Evolutionary conservation across 148 eudicot genomes (phyloP).

Genomic region (Vaccinium macrocarpon): DNA sequence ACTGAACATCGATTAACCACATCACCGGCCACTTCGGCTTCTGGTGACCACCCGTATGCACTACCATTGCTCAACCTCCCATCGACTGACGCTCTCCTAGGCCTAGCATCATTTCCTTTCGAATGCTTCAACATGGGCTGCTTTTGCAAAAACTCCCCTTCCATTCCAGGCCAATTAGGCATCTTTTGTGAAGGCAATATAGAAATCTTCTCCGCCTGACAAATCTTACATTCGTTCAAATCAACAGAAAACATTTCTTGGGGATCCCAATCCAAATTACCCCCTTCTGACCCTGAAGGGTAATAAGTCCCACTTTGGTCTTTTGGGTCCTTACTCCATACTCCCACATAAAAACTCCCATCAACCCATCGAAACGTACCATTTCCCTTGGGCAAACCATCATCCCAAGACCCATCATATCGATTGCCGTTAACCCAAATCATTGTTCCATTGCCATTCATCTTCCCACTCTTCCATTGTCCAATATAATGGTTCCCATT

Average conservation of each 20-base stretch:
- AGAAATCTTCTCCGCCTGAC: conserved; percentile 53
- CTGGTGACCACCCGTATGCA: conserved; percentile 19
- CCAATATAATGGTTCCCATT: conserved; percentile 67
- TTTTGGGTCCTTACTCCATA: conserved; percentile 62
- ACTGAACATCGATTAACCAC: conserved; percentile 27
- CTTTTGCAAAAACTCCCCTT: conserved; percentile 34
- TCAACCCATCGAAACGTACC: conserved; percentile 63
- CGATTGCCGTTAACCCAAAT: conserved; percentile 65
- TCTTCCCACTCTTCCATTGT: conserved; percentile 69
- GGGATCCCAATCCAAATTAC: conserved; percentile 57
- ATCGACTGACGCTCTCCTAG: conserved; percentile 72
- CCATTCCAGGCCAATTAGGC: conserved; percentile 50
- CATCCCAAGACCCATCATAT: conserved; percentile 78
- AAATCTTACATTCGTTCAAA: conserved; percentile 43
- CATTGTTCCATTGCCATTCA: conserved; percentile 64
- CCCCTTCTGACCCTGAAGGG: conserved; percentile 38
- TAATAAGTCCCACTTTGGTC: conserved; percentile 54
- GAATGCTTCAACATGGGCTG: conserved; percentile 56
- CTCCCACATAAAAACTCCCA: conserved; percentile 68
- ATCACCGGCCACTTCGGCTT: conserved; percentile 36
- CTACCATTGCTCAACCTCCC: conserved; percentile 46
- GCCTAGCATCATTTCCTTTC: conserved; percentile 46
- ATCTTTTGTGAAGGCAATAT: conserved; percentile 83
- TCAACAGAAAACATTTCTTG: conserved; percentile 51
- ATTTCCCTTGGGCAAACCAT: conserved; percentile 71